These are phyloP conservation scores for Yamadazyma conglobata DNA, from an alignment of 1,139 yeast species.

Conservation along the genomic window DNA sequence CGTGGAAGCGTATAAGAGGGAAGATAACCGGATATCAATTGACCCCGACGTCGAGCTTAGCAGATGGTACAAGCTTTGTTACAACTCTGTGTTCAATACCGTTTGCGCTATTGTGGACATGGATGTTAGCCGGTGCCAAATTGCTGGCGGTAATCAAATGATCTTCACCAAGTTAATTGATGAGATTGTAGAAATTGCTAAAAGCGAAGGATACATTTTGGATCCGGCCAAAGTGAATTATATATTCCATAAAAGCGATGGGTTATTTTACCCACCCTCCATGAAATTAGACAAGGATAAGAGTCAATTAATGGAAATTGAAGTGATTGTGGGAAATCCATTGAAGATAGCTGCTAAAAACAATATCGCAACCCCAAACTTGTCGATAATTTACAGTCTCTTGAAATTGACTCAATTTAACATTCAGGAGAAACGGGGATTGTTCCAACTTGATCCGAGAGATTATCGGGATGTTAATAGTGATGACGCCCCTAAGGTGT, in stretches of 20 bases:
- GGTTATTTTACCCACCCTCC: slow-evolving; percentile 64
- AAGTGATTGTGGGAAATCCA: slow-evolving; percentile 71
- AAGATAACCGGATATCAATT: slow-evolving; percentile 29
- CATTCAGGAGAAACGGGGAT: slow-evolving; percentile 51
- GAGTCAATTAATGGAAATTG: slow-evolving; percentile 68
- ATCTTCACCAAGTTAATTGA: slow-evolving; percentile 61
- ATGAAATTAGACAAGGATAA: slow-evolving; percentile 72
- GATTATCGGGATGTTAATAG: slow-evolving; percentile 27
- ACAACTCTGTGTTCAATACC: slow-evolving; percentile 67
- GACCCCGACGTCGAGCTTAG: slow-evolving; percentile 51
- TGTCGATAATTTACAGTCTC: slow-evolving; percentile 54
- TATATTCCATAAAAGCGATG: slow-evolving; percentile 60
- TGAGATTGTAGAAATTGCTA: slow-evolving; percentile 61
- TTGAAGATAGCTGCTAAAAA: slow-evolving; percentile 54
- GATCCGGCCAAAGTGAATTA: slow-evolving; percentile 42
- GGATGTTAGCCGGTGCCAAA: slow-evolving; percentile 59
- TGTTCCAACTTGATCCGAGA: slow-evolving; percentile 28
- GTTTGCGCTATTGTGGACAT: slow-evolving; percentile 48
- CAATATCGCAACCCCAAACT: slow-evolving; percentile 55
- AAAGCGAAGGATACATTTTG: slow-evolving; percentile 55
- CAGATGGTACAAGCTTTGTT: slow-evolving; percentile 72
- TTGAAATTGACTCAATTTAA: slow-evolving; percentile 59
- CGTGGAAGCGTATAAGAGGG: slow-evolving; percentile 47
- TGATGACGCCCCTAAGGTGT: slow-evolving; percentile 28
- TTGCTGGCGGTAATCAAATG: slow-evolving; percentile 49